Percentiles rank a stretch among this genome's conserved stretches.
Conservation (phyloP, 306 rosid species). For the Castanea sativa region DNA sequence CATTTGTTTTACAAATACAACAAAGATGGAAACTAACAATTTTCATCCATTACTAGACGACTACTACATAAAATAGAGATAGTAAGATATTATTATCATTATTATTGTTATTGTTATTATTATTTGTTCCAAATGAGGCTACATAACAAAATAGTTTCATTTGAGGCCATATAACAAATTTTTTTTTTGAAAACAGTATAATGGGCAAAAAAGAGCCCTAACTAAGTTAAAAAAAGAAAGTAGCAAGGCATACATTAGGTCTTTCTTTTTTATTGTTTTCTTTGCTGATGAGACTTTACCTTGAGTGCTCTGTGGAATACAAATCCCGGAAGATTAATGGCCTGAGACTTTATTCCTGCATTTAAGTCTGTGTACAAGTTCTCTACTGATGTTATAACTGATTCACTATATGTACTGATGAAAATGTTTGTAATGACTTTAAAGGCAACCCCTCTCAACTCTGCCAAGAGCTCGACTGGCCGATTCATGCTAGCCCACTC, state of each 20-base stretch:
- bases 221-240: too few species aligned
- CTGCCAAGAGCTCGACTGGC: slow-evolving; percentile 26
- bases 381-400: not conserved
- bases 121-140: too few species aligned
- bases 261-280: not conserved
- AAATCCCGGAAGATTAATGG: slow-evolving; percentile 27
- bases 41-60: too few species aligned
- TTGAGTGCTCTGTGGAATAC: slow-evolving; percentile 30
- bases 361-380: not conserved
- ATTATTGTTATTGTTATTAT: too few species aligned
- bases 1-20: too few species aligned
- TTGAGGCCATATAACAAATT: too few species aligned
- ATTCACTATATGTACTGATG: slow-evolving; percentile 12
- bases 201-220: too few species aligned
- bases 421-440: slow-evolving; percentile 31
- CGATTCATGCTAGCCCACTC: slow-evolving; percentile 23
- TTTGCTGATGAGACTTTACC: slow-evolving; percentile 7
- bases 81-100: too few species aligned
- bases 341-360: not conserved
- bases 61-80: too few species aligned
- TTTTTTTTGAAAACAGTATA: too few species aligned
- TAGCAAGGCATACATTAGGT: not conserved
- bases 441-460: slow-evolving; percentile 18
- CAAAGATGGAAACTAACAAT: too few species aligned
- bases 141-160: too few species aligned